phyloP scores from a whole-genome alignment of 768 basidiomycete species.

The Zangia roseola region DNA sequence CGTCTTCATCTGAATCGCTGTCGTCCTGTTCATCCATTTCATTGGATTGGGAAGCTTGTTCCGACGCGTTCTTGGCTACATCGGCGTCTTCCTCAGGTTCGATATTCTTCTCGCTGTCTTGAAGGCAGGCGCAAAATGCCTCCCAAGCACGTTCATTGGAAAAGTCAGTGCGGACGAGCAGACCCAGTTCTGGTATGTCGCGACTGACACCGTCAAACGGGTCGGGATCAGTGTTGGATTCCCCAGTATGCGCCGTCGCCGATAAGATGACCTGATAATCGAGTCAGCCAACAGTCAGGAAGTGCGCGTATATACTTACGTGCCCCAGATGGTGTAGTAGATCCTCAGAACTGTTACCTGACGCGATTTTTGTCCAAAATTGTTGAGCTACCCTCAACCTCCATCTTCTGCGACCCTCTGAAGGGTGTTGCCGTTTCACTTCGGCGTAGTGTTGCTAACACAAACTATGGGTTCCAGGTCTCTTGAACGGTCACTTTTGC shows the following conservation, averaged over 20 bases:
- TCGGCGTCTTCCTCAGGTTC: slow-evolving; percentile 23
- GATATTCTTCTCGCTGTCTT: slow-evolving; percentile 58
- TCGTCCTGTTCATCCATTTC: slow-evolving; percentile 17
- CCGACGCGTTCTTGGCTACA: slow-evolving; percentile 21
- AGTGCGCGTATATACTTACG: slow-evolving; percentile 4
- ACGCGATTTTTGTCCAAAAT: slow-evolving; percentile 41
- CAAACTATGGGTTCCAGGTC: slow-evolving; percentile 6
- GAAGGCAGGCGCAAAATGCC: slow-evolving; percentile 48
- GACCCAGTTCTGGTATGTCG: slow-evolving; percentile 51
- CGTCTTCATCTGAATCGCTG: slow-evolving; percentile 27
- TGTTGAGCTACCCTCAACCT: slow-evolving; percentile 48
- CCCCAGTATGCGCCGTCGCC: slow-evolving; percentile 18
- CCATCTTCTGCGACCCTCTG: slow-evolving; percentile 58
- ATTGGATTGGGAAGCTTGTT: slow-evolving; percentile 17
- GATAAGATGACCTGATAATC: slow-evolving; percentile 14
- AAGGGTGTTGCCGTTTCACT: slow-evolving; percentile 44
- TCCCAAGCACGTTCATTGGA: slow-evolving; percentile 67
- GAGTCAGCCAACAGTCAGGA: neutral
- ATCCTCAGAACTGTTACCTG: slow-evolving; percentile 15
- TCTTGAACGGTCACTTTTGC: neutral
- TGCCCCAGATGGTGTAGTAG: slow-evolving; percentile 10
- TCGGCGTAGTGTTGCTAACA: slow-evolving; percentile 42
- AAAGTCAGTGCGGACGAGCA: slow-evolving; percentile 75
- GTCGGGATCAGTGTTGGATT: slow-evolving; percentile 46
- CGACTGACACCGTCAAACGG: slow-evolving; percentile 48